Base-by-base conservation (phyloP, 2,329 filamentous ascomycete species). In the Fusarium sp. region DNA sequence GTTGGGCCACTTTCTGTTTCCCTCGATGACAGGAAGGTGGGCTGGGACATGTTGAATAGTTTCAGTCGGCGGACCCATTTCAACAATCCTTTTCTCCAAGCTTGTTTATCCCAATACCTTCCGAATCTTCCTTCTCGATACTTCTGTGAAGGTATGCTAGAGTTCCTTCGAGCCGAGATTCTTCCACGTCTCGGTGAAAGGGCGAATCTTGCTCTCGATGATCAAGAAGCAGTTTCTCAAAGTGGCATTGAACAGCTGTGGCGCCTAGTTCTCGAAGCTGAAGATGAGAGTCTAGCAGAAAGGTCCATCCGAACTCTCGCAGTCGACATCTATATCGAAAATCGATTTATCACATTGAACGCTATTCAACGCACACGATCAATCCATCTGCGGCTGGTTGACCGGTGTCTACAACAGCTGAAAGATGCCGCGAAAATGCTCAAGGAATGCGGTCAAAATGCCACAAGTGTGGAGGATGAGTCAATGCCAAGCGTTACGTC, bases 181-280 rank as follows among this genome's bases (percentile, higher is more conserved):
- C 60, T 83, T 28, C 80, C 81, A 7, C 79, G 84, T 38, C 77
- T 87, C 7, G 81, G 82, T 32, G 80, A 83, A 32, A 68, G 73
- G 7, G 73, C 75, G 23, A 81, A 81, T 21, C 80, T 84, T 47
- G 73, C 83, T 20, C 77, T 88, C 21, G 83, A 86, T 55, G 84
- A 86, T 44, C 80, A 83, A 9, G 79, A 82, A n/a, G 78, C 82
- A 12, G 74, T 87, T 26, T 80, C 85, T 67, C 85, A 82, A 62
- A 85, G 77, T 67, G 86, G 80, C 24, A 82, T 86, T 42, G 91
- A 96, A 69, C 86, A 94, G 57, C 81, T 97, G n/a, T 97, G 94
- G 94, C 87, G 88, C 23, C 87, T 97, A 70, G 88, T 95, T 32
- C 80, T 97, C 52, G 89, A 86, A 17, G 88, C 91, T 3, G 87